Evolutionary conservation across 192 early-diverging fungal species (phyloP).

Genomic region (Dissophora ornata): DNA sequence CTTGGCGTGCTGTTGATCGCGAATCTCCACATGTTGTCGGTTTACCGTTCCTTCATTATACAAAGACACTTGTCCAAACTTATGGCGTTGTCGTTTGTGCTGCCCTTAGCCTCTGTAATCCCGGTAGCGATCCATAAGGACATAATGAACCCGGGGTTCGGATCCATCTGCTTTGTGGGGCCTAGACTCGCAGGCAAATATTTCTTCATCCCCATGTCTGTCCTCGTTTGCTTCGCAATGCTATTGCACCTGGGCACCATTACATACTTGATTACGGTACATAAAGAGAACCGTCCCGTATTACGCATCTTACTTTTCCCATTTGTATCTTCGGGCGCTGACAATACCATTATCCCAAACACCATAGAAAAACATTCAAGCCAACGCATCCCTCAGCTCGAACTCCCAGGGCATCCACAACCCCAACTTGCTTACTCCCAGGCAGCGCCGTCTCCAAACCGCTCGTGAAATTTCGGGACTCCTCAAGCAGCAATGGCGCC

Average conservation of each 20-base stretch:
- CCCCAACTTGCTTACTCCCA: background rate
- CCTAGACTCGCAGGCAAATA: constrained; percentile 9
- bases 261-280: constrained; percentile 29
- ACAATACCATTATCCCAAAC: background rate
- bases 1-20: constrained; percentile 27
- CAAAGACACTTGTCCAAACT: constrained; percentile 21
- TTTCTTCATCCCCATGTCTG: constrained; percentile 36
- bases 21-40: constrained; percentile 31
- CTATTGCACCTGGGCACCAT: constrained; percentile 33
- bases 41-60: constrained; percentile 15
- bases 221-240: constrained; percentile 21
- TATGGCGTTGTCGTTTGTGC: constrained; percentile 17
- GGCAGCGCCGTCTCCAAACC: constrained; percentile 21
- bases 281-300: background rate
- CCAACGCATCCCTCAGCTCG: background rate
- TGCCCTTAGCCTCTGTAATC: constrained; percentile 25
- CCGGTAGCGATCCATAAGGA: constrained; percentile 21
- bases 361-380: background rate
- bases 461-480: constrained; percentile 33
- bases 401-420: background rate
- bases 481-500: constrained; percentile 44
- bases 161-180: constrained; percentile 35
- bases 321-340: background rate
- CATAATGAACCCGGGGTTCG: constrained; percentile 37
- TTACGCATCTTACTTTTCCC: too few relatives aligned